phyloP scores from a whole-genome alignment of 768 basidiomycete species.

The Suillus discolor region DNA sequence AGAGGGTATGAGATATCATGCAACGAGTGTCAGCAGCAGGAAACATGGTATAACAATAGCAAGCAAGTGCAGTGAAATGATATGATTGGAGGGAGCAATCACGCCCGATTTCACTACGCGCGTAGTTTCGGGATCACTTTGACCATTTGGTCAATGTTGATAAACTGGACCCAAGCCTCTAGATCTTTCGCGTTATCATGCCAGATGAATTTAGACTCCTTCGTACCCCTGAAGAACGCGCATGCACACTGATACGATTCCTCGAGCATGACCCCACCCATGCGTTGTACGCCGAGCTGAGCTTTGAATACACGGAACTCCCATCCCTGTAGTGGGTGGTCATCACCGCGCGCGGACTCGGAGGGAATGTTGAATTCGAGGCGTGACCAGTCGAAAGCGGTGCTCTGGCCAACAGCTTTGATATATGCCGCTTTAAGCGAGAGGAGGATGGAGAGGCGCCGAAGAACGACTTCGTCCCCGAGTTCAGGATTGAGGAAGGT shows the following conservation, averaged over 20 bases:
- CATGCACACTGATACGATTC: slow-evolving; percentile 78
- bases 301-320: slow-evolving; percentile 84
- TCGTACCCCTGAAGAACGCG: slow-evolving; percentile 73
- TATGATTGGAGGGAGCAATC: slow-evolving; percentile 7
- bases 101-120: slow-evolving; percentile 40
- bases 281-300: slow-evolving; percentile 66
- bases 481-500: slow-evolving; percentile 52
- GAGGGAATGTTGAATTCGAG: slow-evolving; percentile 80
- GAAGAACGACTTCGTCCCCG: slow-evolving; percentile 66
- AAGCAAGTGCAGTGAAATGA: slow-evolving; percentile 7
- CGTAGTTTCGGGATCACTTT: slow-evolving; percentile 76
- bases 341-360: slow-evolving; percentile 65
- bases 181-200: slow-evolving; percentile 66
- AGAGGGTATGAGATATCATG: slow-evolving; percentile 17
- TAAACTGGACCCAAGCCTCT: slow-evolving; percentile 83
- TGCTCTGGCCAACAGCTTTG: slow-evolving; percentile 79
- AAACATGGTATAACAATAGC: slow-evolving; percentile 11
- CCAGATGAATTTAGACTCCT: slow-evolving; percentile 71
- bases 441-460: slow-evolving; percentile 76
- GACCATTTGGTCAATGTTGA: slow-evolving; percentile 80
- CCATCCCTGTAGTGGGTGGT: slow-evolving; percentile 74
- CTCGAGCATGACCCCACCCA: slow-evolving; percentile 51
- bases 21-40: slow-evolving; percentile 9
- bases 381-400: slow-evolving; percentile 80
- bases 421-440: slow-evolving; percentile 83